phyloP scores from a whole-genome alignment of 1,284 basidiomycete genomes.

The Meira nashicola region DNA sequence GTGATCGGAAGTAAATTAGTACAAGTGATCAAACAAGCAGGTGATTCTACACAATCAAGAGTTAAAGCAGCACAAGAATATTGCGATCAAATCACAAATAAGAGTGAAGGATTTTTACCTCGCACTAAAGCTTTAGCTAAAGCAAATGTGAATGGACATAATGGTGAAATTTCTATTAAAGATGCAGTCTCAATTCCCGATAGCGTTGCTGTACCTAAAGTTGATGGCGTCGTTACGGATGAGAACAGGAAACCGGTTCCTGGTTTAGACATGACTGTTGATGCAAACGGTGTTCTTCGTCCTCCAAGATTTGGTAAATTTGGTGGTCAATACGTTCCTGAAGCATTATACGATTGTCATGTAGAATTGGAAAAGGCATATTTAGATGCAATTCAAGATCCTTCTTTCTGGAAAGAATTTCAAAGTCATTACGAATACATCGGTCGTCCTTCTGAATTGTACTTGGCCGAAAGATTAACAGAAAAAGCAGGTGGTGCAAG shows the following conservation, averaged over 20 bases:
- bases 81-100: slow-evolving; percentile 63
- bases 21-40: slow-evolving; percentile 65
- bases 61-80: slow-evolving; percentile 58
- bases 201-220: slow-evolving; percentile 36
- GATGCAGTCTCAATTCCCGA: slow-evolving; percentile 30
- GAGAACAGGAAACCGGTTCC: slow-evolving; percentile 29
- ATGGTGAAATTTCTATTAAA: slow-evolving; percentile 21
- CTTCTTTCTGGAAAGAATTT: slow-evolving; percentile 89
- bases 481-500: slow-evolving; percentile 77
- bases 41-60: slow-evolving; percentile 51
- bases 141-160: not conserved
- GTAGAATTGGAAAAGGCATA: slow-evolving; percentile 87
- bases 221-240: slow-evolving; percentile 36
- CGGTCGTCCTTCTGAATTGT: slow-evolving; percentile 68
- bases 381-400: slow-evolving; percentile 76
- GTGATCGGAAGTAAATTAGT: slow-evolving; percentile 88
- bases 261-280: slow-evolving; percentile 36
- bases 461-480: slow-evolving; percentile 70
- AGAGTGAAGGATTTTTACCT: slow-evolving; percentile 38
- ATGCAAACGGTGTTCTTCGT: slow-evolving; percentile 30
- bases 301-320: slow-evolving; percentile 88
- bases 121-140: slow-evolving; percentile 32
- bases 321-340: slow-evolving; percentile 94
- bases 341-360: slow-evolving; percentile 84
- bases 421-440: slow-evolving; percentile 84